Evolutionary conservation across 306 rosid species (phyloP), one percentile per base, ranked within the genome.

Genomic region (Abrus pulchellus): DNA sequence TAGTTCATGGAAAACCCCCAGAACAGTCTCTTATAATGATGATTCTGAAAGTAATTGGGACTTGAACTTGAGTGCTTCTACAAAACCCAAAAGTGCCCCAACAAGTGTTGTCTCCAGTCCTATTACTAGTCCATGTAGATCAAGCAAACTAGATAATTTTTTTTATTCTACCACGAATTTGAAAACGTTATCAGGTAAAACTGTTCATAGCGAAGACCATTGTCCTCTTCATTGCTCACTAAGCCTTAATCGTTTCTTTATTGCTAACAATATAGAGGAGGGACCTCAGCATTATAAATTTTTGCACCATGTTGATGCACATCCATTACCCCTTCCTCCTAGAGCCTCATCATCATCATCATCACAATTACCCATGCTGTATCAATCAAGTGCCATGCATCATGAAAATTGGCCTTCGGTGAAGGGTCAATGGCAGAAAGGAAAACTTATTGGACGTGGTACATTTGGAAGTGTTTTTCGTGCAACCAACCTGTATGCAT

Each of bases 291-390:
- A 53, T 36, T 71, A 61, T 59, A 87, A 56, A 60, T 65, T 73
- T 11, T 74, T 30, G 72, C 47, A 66, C 75, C 89, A 77, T 56
- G 80, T 63, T 77, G 87, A 77, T 76, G 90, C 92, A 32, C 87
- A 92, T 78, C 95, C 93, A 0, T 85, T 92, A 86, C 95, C 97
- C 3, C 92, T 83, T 80, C 97, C 97, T 60, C 97, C 97, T n/a
- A 72, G 84, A 72, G 77, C 85, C 10, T 77, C 72, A 48, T 68
- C 57, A 47, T 68, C 68, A 47, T 68, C 68, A 20, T 20, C 20
- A 38, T 38, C 71, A 41, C 88, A 64, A 75, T 52, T 78, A 56
- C 48, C 82, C 55, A 3, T 62, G 11, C 67, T 77, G 56, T 41
- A 84, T 43, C 86, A 77, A n/a, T 65, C 85, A 14, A 27, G 64